phyloP scores from a whole-genome alignment of 192 early-diverging fungal genomes.

The Backusella liffmaniae region DNA sequence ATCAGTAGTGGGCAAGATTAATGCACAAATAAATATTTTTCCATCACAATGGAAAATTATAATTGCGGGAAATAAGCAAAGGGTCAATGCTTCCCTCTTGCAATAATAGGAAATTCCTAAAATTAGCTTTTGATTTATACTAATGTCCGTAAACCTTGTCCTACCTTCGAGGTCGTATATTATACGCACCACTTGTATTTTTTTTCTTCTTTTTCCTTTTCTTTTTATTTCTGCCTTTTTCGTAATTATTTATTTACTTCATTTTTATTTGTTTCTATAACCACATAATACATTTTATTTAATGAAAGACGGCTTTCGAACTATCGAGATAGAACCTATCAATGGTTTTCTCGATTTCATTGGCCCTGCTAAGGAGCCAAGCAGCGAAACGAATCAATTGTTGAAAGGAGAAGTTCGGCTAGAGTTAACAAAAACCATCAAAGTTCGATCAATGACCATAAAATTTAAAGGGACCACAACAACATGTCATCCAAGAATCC shows the following conservation, averaged over 20 bases:
- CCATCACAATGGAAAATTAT: background rate
- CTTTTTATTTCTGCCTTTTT: background rate
- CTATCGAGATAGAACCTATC: background rate
- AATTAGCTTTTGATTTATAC: constrained; percentile 1
- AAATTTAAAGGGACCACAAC: constrained; percentile 33
- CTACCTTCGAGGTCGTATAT: background rate
- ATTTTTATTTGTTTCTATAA: background rate
- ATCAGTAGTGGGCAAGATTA: background rate
- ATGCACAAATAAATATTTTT: background rate
- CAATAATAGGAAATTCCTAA: background rate
- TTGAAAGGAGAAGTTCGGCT: constrained; percentile 23
- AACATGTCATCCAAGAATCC: background rate
- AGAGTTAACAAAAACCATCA: constrained; percentile 24
- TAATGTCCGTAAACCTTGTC: constrained; percentile 3
- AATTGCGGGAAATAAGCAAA: background rate
- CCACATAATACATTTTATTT: background rate
- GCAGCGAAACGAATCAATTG: background rate
- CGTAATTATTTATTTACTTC: background rate
- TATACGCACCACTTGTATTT: background rate
- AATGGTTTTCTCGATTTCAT: constrained; percentile 1
- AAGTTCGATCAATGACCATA: constrained; percentile 22
- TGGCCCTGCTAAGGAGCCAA: background rate
- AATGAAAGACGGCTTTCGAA: background rate
- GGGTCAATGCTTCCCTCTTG: background rate
- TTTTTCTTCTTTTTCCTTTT: background rate